phyloP scores from a whole-genome alignment of 805 yeast species.

The Candida khao-thaluensis region DNA sequence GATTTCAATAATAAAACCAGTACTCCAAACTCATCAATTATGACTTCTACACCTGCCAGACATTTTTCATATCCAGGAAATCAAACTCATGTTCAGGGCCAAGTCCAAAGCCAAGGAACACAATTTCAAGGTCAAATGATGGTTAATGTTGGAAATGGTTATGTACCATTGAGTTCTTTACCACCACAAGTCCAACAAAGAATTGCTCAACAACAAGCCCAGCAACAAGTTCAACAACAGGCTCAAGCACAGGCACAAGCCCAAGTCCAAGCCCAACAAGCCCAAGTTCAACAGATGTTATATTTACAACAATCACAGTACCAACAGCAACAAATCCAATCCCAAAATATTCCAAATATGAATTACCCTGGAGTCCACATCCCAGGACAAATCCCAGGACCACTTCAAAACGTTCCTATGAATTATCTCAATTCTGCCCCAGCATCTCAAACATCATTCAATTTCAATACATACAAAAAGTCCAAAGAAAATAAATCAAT shows the following conservation, averaged over 20 bases:
- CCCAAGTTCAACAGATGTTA: constrained; percentile 2
- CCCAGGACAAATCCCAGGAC: neutral
- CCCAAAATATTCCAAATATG: neutral
- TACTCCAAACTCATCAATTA: constrained; percentile 11
- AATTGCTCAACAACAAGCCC: constrained; percentile 19
- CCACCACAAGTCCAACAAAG: constrained; percentile 21
- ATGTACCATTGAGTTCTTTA: constrained; percentile 19
- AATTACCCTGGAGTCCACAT: neutral
- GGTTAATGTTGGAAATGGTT: constrained; percentile 22
- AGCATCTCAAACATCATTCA: constrained; percentile 21
- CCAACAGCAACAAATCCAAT: constrained; percentile 10
- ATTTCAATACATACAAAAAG: constrained; percentile 8
- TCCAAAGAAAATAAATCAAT: constrained; percentile 19
- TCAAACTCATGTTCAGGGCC: neutral
- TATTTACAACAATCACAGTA: constrained; percentile 4
- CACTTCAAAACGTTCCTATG: constrained; percentile 12
- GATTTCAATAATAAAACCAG: constrained; percentile 6
- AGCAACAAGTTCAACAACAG: constrained; percentile 8
- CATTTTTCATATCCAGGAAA: neutral
- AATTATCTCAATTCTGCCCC: constrained; percentile 14
- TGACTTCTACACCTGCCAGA: constrained; percentile 19
- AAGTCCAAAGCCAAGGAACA: neutral
- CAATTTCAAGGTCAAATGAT: constrained; percentile 17
- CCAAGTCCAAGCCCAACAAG: constrained; percentile 14
- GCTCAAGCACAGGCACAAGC: constrained; percentile 8